These are phyloP conservation scores for Nemania abortiva DNA, from an alignment of 2,329 filamentous ascomycete genomes.

Conservation along the genomic window DNA sequence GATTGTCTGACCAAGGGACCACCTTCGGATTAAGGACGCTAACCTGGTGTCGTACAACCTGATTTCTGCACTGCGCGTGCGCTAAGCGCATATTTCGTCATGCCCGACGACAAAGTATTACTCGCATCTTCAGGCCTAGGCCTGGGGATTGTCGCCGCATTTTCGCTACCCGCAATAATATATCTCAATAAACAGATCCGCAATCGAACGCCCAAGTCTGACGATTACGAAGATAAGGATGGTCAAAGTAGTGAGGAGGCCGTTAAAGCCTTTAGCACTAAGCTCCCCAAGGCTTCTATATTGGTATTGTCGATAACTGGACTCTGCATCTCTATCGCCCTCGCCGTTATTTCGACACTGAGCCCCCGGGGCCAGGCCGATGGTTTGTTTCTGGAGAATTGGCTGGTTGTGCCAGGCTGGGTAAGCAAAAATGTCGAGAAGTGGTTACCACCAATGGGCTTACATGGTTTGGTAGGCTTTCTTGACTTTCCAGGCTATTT, in stretches of 20 bases:
- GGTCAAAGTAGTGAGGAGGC: slow-evolving; percentile 75
- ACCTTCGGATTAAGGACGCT: not conserved
- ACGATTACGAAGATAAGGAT: slow-evolving; percentile 76
- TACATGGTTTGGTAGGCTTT: slow-evolving; percentile 57
- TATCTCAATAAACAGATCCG: slow-evolving; percentile 41
- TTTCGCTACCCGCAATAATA: slow-evolving; percentile 45
- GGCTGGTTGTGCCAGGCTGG: slow-evolving; percentile 72
- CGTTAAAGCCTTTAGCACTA: slow-evolving; percentile 71
- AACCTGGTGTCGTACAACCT: not conserved
- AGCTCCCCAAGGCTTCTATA: slow-evolving; percentile 66
- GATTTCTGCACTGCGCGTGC: not conserved
- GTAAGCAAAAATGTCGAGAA: slow-evolving; percentile 60
- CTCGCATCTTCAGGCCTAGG: slow-evolving; percentile 47
- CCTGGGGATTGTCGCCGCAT: slow-evolving; percentile 43
- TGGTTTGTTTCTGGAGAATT: slow-evolving; percentile 65
- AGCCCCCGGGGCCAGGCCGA: slow-evolving; percentile 47
- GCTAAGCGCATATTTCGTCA: not conserved
- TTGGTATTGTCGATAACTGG: slow-evolving; percentile 67
- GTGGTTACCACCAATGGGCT: slow-evolving; percentile 35
- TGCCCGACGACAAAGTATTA: slow-evolving; percentile 26
- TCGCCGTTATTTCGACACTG: slow-evolving; percentile 66
- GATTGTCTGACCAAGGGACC: not conserved
- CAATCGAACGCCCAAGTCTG: slow-evolving; percentile 50
- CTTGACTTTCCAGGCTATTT: slow-evolving; percentile 64
- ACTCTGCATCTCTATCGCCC: slow-evolving; percentile 65